Evolutionary conservation across 2,329 filamentous ascomycete species (phyloP), one percentile per base, ranked within the genome.

Genomic region (Amphichorda felina): DNA sequence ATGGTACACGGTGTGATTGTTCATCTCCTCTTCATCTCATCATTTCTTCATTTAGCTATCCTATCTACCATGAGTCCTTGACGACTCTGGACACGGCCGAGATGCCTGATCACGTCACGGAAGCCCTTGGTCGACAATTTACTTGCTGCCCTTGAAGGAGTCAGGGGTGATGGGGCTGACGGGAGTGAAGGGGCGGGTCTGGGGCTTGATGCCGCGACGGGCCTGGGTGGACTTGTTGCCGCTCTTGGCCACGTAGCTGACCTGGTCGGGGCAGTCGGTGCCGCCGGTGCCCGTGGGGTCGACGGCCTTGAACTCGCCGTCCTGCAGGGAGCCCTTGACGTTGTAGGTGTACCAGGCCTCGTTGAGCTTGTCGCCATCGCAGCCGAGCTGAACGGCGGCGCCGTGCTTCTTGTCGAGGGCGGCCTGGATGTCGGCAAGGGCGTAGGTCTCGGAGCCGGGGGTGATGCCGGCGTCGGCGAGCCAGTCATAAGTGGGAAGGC

Each of bases 321-420:
- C 64, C 47, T 79, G 70, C 1, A 79, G 53, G 16, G 70, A 74
- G 8, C 70, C 71, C 27, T 63, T 57, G 22, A 71, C 61, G 40
- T 80, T 74, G 62, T 72, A 83, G 49, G 80, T 75, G 45, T 75
- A 75, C 66, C 70, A 74, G 9, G 74, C 58, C 50, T 75, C 68
- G 21, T 65, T 65, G 4, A 76, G 49, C n/a, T 59, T 52, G 21
- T 54, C 48, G 25, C 47, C 44, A 8, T 57, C 59, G 41, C 79
- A 82, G 15, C 74, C 64, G 16, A 82, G 64, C 8, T 75, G 74
- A 5, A 73, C 66, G 10, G 66, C 57, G 17, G 67, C 64, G 6
- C 72, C 72, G 41, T 70, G 65, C 19, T 65, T 57, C 7, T 68
- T 62, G 8, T 59, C 57, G 9, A 84, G 60, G 0, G 75, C 76